Conservation (phyloP, 2,329 filamentous ascomycete genomes). For the Trichophyton verrucosum region DNA sequence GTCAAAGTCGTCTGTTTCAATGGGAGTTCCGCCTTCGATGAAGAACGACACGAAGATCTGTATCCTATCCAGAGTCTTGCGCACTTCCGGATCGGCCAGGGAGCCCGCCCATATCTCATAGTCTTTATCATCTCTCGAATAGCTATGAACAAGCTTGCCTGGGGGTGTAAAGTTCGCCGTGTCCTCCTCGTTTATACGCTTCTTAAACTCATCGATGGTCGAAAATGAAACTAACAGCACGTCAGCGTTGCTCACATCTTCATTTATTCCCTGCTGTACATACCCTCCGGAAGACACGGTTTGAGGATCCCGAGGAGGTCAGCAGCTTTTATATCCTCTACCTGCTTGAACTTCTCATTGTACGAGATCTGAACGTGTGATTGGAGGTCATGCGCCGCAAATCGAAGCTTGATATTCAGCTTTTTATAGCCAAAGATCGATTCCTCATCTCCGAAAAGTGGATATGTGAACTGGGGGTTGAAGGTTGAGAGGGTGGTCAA, state of each 20-base stretch:
- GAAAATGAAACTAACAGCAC: slow-evolving; percentile 50
- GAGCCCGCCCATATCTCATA: slow-evolving; percentile 80
- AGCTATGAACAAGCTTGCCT: slow-evolving; percentile 55
- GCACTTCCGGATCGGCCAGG: slow-evolving; percentile 56
- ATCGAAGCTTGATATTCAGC: slow-evolving; percentile 61
- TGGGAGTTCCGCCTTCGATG: slow-evolving; percentile 80
- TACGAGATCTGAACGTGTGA: slow-evolving; percentile 62
- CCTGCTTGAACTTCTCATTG: slow-evolving; percentile 55
- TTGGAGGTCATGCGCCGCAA: slow-evolving; percentile 61
- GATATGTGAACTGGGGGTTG: slow-evolving; percentile 75
- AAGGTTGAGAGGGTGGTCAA: slow-evolving; percentile 55
- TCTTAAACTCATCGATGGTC: slow-evolving; percentile 49
- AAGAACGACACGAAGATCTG: slow-evolving; percentile 76
- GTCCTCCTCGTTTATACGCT: slow-evolving; percentile 36
- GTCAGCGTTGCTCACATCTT: slow-evolving; percentile 4
- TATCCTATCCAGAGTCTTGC: slow-evolving; percentile 62
- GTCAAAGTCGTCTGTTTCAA: slow-evolving; percentile 59
- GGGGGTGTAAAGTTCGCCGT: slow-evolving; percentile 54
- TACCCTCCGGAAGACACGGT: slow-evolving; percentile 56
- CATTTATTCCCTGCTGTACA: slow-evolving; percentile 11
- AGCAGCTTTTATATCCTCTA: slow-evolving; percentile 56
- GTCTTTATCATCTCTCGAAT: slow-evolving; percentile 47
- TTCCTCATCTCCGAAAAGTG: slow-evolving; percentile 89
- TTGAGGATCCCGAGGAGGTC: slow-evolving; percentile 56
- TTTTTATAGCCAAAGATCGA: slow-evolving; percentile 80